Evolutionary conservation across 495 filamentous ascomycete species (phyloP), one percentile per base, ranked within the genome.

Genomic region (Penicillium soppii): DNA sequence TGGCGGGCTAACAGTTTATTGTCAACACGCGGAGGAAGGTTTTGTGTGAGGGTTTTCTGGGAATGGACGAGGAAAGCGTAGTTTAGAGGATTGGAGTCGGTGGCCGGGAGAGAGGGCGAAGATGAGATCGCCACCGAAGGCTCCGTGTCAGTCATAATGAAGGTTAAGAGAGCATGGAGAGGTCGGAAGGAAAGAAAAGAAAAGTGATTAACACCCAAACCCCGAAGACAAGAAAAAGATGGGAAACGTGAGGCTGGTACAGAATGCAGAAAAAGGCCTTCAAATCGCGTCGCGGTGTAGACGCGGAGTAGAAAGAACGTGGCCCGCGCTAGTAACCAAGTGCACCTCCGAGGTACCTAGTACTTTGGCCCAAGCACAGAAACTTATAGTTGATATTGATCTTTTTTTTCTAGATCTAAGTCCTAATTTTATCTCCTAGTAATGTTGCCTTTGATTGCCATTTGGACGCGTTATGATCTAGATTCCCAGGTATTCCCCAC

Each of bases 31-130:
- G 84, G 83, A 25, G 84, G 82, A 1, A 83, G 70, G 30, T 84
- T 82, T 50, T 81, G 70, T 2, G 78, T 82, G 20, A 89, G 60
- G 23, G 82, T 86, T 33, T 82, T 78, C 56, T 86, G 82, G 7
- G 84, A 87, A 62, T 88, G 84, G 7, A 86, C 81, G 12, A 87
- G 71, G 61, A 89, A 89, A 43, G 85, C 83, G 65, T 81, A 85
- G 41, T 68, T 77, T 8, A 72, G 62, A 49, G 66, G 53, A 51
- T 67, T 63, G 52, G 66, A 67, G 41, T 74, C 71, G 45, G 64
- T 64, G 35, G 62, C 56, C 52, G 63, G 63, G 25, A 67, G 58
- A 44, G 68, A 67, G 30, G 71, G 60, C 45, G 72, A 73, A 32
- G 68, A 74, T 17, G 68, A 73, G 50, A 33, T 55, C 48, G 62